Evolutionary conservation across 1,284 basidiomycete species (phyloP), one percentile per base, ranked within the genome.

Genomic region (Ceratobasidium sp.): DNA sequence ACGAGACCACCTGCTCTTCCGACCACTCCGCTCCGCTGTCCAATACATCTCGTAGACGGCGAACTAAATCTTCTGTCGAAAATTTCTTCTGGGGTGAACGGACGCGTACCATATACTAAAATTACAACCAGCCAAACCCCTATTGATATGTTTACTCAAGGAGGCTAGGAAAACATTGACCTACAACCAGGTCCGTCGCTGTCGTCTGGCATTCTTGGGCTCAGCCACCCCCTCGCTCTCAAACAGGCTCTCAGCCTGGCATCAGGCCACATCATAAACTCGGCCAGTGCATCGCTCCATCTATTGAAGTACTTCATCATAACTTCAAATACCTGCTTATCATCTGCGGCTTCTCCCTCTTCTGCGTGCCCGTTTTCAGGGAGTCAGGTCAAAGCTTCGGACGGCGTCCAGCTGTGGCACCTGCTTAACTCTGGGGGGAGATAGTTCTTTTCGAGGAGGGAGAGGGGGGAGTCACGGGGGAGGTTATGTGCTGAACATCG

Each of bases 211-310:
- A n/a, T 28, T 43, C 43, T 55, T 67, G 49, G 49, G 49, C 63
- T 67, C 63, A 35, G 23, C 54, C 28, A 41, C 63, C 62, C 62
- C 30, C 62, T 50, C 18, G 47, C 62, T 30, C 62, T 30, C 46
- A 64, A 32, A 26, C 49, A 52, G 13, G 47, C 30, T 47, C 46
- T 49, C n/a, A 64, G n/a, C 32, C 62, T 47, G 2, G 23, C 26
- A 23, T 64, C 62, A 1, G 47, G 62, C 47, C 47, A 64, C 2
- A 64, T 26, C 62, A 64, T 64, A 52, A 52, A 64, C 46, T 64
- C 62, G 5, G 62, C 46, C 7, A 41, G 23, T 5, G 47, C 47
- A 35, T 52, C 62, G n/a, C 62, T 64, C 1, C 47, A 30, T 35
- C 14, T 52, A 21, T 64, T 52, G 21, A 64, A 64, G n/a, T 64